phyloP scores from a whole-genome alignment of 225 moss, liverwort and hornwort genomes.

The Sphagnum contortum region DNA sequence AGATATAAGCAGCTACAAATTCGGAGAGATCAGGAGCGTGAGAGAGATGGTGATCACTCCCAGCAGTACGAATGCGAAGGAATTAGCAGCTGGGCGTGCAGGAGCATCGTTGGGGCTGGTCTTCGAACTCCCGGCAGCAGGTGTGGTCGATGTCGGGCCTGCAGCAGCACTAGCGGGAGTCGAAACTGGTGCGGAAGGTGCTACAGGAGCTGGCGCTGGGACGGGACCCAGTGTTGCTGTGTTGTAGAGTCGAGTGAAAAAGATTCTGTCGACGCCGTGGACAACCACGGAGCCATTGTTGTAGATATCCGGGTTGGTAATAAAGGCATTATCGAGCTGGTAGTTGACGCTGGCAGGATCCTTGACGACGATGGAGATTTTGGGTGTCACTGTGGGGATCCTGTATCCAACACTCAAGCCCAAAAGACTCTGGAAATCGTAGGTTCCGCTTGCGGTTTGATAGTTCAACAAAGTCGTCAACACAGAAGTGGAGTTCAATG shows the following conservation, averaged over 20 bases:
- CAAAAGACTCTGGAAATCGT: slow-evolving; percentile 48
- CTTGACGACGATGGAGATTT: slow-evolving; percentile 52
- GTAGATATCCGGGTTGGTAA: slow-evolving; percentile 59
- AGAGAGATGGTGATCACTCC: too few relatives aligned
- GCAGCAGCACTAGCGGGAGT: slow-evolving; percentile 23
- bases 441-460: slow-evolving; percentile 47
- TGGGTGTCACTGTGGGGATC: slow-evolving; percentile 33
- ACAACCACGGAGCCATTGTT: slow-evolving; percentile 61
- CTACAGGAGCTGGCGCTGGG: slow-evolving; percentile 24
- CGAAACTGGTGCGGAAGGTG: slow-evolving; percentile 12
- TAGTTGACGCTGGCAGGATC: slow-evolving; percentile 29
- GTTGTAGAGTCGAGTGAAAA: slow-evolving; percentile 57
- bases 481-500: slow-evolving; percentile 35
- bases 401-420: slow-evolving; percentile 40
- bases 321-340: slow-evolving; percentile 50
- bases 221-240: slow-evolving; percentile 32
- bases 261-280: slow-evolving; percentile 57
- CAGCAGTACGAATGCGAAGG: too few relatives aligned
- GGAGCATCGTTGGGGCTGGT: too few relatives aligned
- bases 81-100: too few relatives aligned
- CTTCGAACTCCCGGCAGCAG: too few relatives aligned
- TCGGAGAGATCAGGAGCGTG: too few relatives aligned
- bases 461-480: slow-evolving; percentile 42
- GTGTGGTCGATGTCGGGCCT: too few relatives aligned
- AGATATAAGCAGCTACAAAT: too few relatives aligned